These are phyloP conservation scores for Ophiostoma fasciatum DNA, from an alignment of 2,329 filamentous ascomycete species.

Conservation along the genomic window DNA sequence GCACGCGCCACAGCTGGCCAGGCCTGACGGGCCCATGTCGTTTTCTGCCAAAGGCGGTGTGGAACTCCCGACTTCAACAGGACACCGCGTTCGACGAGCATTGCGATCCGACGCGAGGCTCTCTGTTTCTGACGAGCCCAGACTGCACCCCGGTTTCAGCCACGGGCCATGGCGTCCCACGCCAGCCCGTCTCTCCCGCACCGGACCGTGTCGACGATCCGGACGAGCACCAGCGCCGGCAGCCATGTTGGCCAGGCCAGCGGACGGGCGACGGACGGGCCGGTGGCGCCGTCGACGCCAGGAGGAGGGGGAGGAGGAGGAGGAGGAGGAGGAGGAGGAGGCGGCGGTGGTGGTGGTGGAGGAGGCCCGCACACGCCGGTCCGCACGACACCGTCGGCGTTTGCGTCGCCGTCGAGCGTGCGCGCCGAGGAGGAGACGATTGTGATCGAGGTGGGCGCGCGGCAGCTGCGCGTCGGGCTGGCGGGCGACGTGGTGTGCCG, in stretches of 20 bases:
- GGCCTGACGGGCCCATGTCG: too few relatives aligned
- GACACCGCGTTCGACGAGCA: neutral
- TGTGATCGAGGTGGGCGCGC: slow-evolving; percentile 68
- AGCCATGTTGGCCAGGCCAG: slow-evolving; percentile 1
- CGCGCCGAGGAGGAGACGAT: slow-evolving; percentile 71
- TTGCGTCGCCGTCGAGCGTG: slow-evolving; percentile 45
- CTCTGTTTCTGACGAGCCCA: neutral
- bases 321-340: too few relatives aligned
- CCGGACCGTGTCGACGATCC: slow-evolving; percentile 43
- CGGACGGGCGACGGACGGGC: too few relatives aligned
- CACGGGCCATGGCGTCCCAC: slow-evolving; percentile 27
- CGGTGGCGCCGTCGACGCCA: slow-evolving; percentile 11
- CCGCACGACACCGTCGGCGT: slow-evolving; percentile 36
- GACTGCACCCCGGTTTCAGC: neutral
- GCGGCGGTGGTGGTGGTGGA: slow-evolving; percentile 17
- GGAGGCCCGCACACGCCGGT: slow-evolving; percentile 47
- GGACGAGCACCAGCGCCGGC: slow-evolving; percentile 20
- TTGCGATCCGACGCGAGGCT: too few relatives aligned
- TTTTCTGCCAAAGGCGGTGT: slow-evolving; percentile 8
- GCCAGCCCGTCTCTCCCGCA: slow-evolving; percentile 35
- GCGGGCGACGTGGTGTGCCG: slow-evolving; percentile 73
- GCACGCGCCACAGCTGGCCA: too few relatives aligned
- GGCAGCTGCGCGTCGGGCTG: slow-evolving; percentile 69
- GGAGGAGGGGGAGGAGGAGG: too few relatives aligned
- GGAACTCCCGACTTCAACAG: neutral